Conservation (phyloP, 2,329 filamentous ascomycete species). For the Tolypocladium ovalisporum region DNA sequence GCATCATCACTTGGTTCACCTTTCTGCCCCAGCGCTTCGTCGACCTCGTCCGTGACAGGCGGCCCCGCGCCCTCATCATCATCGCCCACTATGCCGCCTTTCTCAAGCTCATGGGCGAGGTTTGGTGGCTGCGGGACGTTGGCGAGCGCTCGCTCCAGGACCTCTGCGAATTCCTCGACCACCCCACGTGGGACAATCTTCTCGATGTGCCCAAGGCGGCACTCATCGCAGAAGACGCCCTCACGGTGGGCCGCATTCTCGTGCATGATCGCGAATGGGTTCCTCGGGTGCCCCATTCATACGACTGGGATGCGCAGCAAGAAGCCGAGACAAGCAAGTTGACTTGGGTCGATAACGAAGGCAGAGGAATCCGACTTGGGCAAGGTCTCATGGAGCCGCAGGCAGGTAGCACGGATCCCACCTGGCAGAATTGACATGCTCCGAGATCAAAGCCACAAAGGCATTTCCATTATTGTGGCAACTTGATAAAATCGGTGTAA, state of each 20-base stretch:
- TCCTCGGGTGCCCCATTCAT: constrained; percentile 1
- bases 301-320: background rate
- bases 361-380: background rate
- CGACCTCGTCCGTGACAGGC: constrained; percentile 26
- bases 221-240: constrained; percentile 16
- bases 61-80: constrained; percentile 38
- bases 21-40: constrained; percentile 35
- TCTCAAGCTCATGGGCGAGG: constrained; percentile 26
- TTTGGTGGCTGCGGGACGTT: constrained; percentile 43
- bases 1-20: constrained; percentile 42
- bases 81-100: constrained; percentile 42
- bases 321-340: constrained; percentile 1
- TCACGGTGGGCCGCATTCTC: constrained; percentile 28
- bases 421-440: background rate
- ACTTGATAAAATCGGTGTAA: no score
- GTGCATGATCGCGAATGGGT: constrained; percentile 33
- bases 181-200: constrained; percentile 19
- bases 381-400: background rate
- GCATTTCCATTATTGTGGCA: no score
- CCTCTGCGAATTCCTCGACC: constrained; percentile 27
- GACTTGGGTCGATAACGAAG: constrained; percentile 5
- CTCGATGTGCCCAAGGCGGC: constrained; percentile 29
- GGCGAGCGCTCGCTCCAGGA: constrained; percentile 33
- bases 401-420: background rate
- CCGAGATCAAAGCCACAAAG: background rate